A percentile compares a stretch with the other conserved stretches of the same genome.
phyloP scores from a whole-genome alignment of 2,329 filamentous ascomycete species.

The Ceratocystis harringtonii region DNA sequence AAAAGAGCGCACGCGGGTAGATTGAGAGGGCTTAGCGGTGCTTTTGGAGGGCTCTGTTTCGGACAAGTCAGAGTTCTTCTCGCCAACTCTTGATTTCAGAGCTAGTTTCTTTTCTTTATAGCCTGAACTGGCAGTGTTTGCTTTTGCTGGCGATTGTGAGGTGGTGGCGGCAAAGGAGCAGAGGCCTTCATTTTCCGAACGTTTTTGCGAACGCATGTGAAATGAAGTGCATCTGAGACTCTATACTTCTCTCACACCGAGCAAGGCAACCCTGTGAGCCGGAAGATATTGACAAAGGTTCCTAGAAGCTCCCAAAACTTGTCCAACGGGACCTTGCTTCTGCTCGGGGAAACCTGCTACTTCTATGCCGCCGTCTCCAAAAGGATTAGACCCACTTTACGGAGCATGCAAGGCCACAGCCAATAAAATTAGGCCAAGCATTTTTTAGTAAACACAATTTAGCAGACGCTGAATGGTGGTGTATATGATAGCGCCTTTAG shows the following conservation, averaged over 20 bases:
- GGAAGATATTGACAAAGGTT: background rate
- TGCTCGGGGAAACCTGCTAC: background rate
- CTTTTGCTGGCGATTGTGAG: too few relatives aligned
- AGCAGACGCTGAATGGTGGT: background rate
- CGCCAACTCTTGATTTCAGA: background rate
- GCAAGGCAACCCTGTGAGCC: background rate
- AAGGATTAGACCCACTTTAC: background rate
- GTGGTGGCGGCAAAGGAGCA: too few relatives aligned
- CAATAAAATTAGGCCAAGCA: background rate
- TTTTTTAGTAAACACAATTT: background rate
- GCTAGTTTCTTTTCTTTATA: too few relatives aligned
- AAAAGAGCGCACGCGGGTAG: conserved; percentile 11
- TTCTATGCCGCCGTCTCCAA: background rate
- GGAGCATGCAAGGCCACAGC: background rate
- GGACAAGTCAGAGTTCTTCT: background rate
- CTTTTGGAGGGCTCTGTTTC: background rate
- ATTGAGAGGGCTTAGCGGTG: background rate
- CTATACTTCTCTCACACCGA: background rate
- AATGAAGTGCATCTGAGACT: background rate
- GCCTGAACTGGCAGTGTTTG: too few relatives aligned
- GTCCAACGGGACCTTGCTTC: background rate
- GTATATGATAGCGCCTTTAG: background rate
- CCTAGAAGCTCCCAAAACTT: background rate
- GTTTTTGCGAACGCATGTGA: too few relatives aligned
- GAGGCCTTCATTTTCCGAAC: too few relatives aligned